Percentiles rank a stretch among this genome's conserved stretches.
phyloP scores from a whole-genome alignment of 202 grass and related monocot species.

The Panicum hallii region DNA sequence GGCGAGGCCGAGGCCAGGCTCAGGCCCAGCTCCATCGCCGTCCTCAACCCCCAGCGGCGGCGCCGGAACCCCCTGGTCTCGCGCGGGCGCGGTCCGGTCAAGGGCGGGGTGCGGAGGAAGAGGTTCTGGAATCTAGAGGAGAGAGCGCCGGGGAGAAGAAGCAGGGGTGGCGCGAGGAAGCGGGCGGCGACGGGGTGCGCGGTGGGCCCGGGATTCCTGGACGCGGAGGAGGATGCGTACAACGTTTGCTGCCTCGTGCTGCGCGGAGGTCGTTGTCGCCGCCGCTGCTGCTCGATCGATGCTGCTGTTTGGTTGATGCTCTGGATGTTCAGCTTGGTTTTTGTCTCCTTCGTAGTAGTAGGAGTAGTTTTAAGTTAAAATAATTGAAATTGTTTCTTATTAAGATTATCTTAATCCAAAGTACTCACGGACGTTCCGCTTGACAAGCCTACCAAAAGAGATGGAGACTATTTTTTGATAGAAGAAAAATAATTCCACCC shows the following conservation, averaged over 20 bases:
- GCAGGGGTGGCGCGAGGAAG: background rate
- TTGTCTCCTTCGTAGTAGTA: background rate
- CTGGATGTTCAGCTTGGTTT: background rate
- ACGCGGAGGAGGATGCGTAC: background rate
- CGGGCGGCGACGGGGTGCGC: background rate
- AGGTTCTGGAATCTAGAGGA: slow-evolving; percentile 35
- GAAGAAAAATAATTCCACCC: too few species aligned
- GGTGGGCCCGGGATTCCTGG: slow-evolving; percentile 23
- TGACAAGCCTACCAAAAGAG: too few species aligned
- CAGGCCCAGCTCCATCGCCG: slow-evolving; percentile 59
- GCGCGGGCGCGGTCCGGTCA: slow-evolving; percentile 9
- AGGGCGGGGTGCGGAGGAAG: background rate
- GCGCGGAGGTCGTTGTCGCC: background rate
- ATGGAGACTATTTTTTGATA: too few species aligned
- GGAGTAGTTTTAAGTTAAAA: too few species aligned
- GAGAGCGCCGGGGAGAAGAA: background rate
- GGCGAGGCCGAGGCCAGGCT: slow-evolving; percentile 27
- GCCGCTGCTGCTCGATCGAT: background rate
- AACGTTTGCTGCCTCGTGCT: background rate
- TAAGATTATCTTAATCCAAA: too few species aligned
- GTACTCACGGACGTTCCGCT: too few species aligned
- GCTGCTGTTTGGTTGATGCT: background rate
- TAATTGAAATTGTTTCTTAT: too few species aligned
- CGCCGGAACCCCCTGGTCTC: slow-evolving; percentile 19
- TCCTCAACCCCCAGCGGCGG: slow-evolving; percentile 11